Evolutionary conservation across 192 early-diverging fungal species (phyloP).

Genomic region (Coemansia sp.): DNA sequence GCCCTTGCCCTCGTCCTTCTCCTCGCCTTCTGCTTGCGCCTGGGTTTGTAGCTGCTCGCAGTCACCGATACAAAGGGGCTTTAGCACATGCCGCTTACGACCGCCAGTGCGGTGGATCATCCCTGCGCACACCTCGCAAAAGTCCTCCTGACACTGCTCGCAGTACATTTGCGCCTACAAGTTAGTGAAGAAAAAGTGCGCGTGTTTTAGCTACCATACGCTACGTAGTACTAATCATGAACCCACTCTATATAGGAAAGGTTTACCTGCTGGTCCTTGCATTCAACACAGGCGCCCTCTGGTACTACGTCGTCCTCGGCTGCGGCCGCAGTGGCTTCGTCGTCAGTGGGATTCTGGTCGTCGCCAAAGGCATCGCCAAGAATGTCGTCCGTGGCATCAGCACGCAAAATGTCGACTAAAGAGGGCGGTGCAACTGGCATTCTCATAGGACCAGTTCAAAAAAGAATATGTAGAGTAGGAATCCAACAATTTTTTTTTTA

Average conservation of each 20-base stretch:
- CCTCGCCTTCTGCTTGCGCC: constrained; percentile 10
- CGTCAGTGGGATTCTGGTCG: constrained; percentile 3
- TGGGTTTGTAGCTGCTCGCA: constrained; percentile 9
- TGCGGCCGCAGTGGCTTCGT: background rate
- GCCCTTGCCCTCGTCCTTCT: background rate
- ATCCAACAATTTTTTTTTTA: too few relatives aligned
- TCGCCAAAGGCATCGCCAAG: constrained; percentile 18
- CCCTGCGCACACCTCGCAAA: constrained; percentile 89
- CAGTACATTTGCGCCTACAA: constrained; percentile 60
- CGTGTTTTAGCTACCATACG: background rate
- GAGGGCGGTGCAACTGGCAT: constrained; percentile 43
- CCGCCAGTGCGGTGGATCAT: constrained; percentile 84
- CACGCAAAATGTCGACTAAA: constrained; percentile 42
- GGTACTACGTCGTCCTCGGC: constrained; percentile 44
- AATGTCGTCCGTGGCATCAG: constrained; percentile 33
- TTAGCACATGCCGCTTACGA: constrained; percentile 60
- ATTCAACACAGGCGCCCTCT: constrained; percentile 87
- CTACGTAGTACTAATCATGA: background rate
- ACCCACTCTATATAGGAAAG: background rate
- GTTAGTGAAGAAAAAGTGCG: background rate
- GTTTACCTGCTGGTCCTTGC: constrained; percentile 70
- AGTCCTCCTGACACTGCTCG: constrained; percentile 81
- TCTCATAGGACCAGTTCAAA: constrained; percentile 14
- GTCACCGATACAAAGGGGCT: constrained; percentile 36
- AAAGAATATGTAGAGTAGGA: background rate